Evolutionary conservation across 345 rosid genomes (phyloP).

Genomic region (Syzygium aqueum): DNA sequence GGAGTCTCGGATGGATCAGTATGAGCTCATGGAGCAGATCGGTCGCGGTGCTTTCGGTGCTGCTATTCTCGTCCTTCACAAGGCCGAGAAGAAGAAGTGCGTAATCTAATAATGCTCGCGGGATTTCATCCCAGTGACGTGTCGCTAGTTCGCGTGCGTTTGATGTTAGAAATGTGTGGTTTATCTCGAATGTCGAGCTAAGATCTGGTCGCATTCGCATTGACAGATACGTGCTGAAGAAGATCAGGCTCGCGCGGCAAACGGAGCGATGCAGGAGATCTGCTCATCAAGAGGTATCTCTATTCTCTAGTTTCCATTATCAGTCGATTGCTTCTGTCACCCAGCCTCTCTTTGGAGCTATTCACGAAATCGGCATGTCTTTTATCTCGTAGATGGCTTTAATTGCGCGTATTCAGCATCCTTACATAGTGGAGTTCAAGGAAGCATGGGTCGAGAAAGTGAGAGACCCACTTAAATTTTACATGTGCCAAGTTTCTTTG

Average conservation of each 20-base stretch:
- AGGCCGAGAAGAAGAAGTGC: constrained; percentile 86
- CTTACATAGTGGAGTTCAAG: constrained; percentile 90
- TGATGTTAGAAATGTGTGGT: background rate
- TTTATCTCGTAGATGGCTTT: constrained; percentile 66
- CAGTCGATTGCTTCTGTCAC: background rate
- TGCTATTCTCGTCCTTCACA: constrained; percentile 91
- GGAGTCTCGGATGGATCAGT: constrained; percentile 99
- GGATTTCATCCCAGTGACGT: background rate
- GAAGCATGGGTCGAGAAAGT: constrained; percentile 99
- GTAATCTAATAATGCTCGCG: background rate
- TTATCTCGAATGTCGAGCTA: background rate
- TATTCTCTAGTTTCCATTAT: background rate
- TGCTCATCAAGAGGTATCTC: constrained; percentile 89
- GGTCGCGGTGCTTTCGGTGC: constrained; percentile 99
- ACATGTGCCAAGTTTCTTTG: background rate
- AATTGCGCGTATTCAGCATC: constrained; percentile 86
- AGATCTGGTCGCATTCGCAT: background rate
- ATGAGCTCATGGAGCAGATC: constrained; percentile 99
- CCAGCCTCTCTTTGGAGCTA: background rate
- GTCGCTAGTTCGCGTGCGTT: background rate
- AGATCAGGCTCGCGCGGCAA: constrained; percentile 93
- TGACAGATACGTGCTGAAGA: constrained; percentile 89
- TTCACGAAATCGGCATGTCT: constrained; percentile 1
- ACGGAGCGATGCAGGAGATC: constrained; percentile 96
- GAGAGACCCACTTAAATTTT: constrained; percentile 6